Conservation (phyloP, 768 basidiomycete genomes). For the Austroboletus festivus region DNA sequence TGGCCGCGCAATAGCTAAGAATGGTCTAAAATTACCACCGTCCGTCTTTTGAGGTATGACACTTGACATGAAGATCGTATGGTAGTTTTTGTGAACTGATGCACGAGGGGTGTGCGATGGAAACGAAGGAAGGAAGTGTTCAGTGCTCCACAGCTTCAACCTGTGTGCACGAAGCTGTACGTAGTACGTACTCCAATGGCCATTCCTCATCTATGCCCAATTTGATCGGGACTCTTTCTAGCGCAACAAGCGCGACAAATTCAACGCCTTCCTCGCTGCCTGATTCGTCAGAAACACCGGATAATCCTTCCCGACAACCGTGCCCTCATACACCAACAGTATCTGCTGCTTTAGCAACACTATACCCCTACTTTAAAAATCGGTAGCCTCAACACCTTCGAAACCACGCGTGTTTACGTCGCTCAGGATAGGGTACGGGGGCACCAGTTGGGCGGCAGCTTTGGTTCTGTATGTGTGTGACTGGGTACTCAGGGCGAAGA, state of each 20-base stretch:
- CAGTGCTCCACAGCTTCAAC: no score
- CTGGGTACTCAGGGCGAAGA: constrained; percentile 26
- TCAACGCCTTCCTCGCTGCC: constrained; percentile 12
- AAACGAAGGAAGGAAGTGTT: no score
- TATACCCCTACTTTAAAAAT: constrained; percentile 18
- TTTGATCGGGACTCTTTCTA: no score
- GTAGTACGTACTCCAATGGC: no score
- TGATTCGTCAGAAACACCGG: constrained; percentile 22
- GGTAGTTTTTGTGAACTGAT: no score
- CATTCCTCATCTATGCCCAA: no score
- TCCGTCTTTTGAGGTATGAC: no score
- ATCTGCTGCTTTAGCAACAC: constrained; percentile 22
- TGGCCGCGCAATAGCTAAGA: no score
- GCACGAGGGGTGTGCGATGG: no score
- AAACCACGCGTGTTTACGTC: constrained; percentile 10
- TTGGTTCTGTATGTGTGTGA: constrained; percentile 16
- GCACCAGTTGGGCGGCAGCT: constrained; percentile 11
- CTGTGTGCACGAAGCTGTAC: no score
- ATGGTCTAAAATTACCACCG: no score
- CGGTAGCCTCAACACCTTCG: constrained; percentile 12
- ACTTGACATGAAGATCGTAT: no score
- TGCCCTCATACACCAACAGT: constrained; percentile 12
- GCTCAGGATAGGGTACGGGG: constrained; percentile 22
- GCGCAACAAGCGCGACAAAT: background rate
- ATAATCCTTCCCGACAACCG: constrained; percentile 16